A percentile compares a stretch with the other conserved stretches of the same genome.
Conservation (phyloP, 352 stramenopile species). For the Globisporangium acanthophoron region DNA sequence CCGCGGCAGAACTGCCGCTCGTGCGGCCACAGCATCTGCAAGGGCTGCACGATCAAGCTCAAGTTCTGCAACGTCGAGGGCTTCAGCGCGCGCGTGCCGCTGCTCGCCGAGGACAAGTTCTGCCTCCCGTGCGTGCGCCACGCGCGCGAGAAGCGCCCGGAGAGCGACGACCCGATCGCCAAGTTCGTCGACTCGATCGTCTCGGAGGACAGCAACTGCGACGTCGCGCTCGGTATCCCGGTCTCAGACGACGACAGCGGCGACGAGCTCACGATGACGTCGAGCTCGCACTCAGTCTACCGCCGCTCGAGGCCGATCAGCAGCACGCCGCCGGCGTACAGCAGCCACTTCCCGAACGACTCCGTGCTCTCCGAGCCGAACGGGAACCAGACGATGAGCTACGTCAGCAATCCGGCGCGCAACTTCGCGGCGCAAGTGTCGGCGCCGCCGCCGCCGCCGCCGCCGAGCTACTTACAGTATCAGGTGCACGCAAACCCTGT, state of each 20-base stretch:
- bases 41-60: slow-evolving; percentile 12
- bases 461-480: slow-evolving; percentile 3
- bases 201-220: slow-evolving; percentile 5
- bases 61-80: slow-evolving; percentile 8
- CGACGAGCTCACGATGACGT: slow-evolving; percentile 1
- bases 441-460: not conserved
- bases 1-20: slow-evolving; percentile 4
- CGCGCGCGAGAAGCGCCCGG: slow-evolving; percentile 7
- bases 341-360: not conserved
- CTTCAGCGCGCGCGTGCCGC: not conserved
- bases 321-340: not conserved
- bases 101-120: slow-evolving; percentile 9
- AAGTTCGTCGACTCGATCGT: slow-evolving; percentile 13
- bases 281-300: not conserved
- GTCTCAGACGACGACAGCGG: slow-evolving; percentile 4
- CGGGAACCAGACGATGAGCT: not conserved
- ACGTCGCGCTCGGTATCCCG: slow-evolving; percentile 4
- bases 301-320: not conserved
- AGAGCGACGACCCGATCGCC: slow-evolving; percentile 1
- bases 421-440: not conserved
- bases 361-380: not conserved
- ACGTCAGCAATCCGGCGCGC: not conserved
- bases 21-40: slow-evolving; percentile 10
- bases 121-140: slow-evolving; percentile 12
- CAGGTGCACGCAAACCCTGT: not conserved